Evolutionary conservation across 2,329 filamentous ascomycete genomes (phyloP), one percentile per base, ranked within the genome.

Genomic region (Arthrobotrys pseudoclavata): DNA sequence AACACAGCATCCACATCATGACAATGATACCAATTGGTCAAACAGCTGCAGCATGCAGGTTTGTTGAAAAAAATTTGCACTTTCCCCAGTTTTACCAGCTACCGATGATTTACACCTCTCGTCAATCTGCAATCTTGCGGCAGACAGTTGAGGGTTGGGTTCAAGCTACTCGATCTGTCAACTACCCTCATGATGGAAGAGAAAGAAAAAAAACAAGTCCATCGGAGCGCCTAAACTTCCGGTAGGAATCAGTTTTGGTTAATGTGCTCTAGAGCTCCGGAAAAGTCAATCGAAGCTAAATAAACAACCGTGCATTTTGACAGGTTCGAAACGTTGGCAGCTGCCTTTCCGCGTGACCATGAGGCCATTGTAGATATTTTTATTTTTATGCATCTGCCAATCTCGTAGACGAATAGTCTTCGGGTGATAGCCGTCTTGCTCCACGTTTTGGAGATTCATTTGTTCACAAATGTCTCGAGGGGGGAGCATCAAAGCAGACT

Each of bases 291-390:
- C 29, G 18, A 42, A 60, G 55, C 69, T 42, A 55, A 29, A 69
- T 45, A 24, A 45, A 53, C 69, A 72, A 13, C 69, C 45, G 29
- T 72, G 69, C 71, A 64, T 55, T 47, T 76, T 76, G 64, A 76
- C 71, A 69, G 71, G 47, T 60, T 69, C 64, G 52, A 57, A 57
- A 67, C 71, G 57, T 63, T 75, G 45, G 61, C 63, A 75, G 63
- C 63, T 68, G 70, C 71, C 37, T 66, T 66, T 57, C 62, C 71
- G 71, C 71, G 71, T 76, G 71, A 76, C 71, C 64, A 76, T 76
- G 29, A 76, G 71, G 63, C 71, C 71, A 76, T 69, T 24, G 20
- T 31, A 42, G 34, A 60, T 6, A 5, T 45, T 45, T 45, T 9
- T 20, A 20, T 10, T 24, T 26, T 42, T 13, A 60, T 60, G 55